Evolutionary conservation across 768 basidiomycete genomes (phyloP), one percentile per base, ranked within the genome.

Genomic region (Sarcodon aspratus): DNA sequence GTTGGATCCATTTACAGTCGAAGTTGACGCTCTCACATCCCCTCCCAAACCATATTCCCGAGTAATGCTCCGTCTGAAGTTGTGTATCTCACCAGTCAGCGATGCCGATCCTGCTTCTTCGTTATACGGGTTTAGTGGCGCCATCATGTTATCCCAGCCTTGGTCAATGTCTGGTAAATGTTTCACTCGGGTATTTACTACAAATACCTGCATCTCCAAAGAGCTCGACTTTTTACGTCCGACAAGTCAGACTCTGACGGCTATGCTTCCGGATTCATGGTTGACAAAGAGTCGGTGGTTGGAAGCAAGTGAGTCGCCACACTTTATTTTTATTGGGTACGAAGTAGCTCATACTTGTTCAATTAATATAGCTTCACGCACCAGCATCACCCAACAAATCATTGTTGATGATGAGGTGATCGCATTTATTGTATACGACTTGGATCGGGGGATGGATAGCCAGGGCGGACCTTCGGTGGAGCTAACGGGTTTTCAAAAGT

Each of bases 221-320:
- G 83, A 86, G 56, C 63, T 65, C 35, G 79, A 69, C 45, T 57
- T 66, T 31, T 69, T 85, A 66, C 66, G 50, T 69, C 70, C 52
- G 70, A 73, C 51, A 51, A 49, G 42, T 43, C 55, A 46, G 51
- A 59, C 12, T 60, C 74, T 52, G 73, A 76, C 47, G 71, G 74
- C 77, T 46, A 62, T 72, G 49, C 67, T 88, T 44, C 84, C 86
- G 38, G 83, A 86, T 51, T 85, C 84, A 17, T 63, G 70, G 12
- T 66, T 89, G 45, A 77, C 61, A 57, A 69, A 77, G 50, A 84
- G 84, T 63, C 74, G 81, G 50, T 84, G 83, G 85, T 69, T 82
- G 53, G 80, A 82, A 59, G 63, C 73, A 52, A 65, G 84, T 86
- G 59, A 62, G 83, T 73, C 37, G 18, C 35, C 51, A 36, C 50